These are phyloP conservation scores for Aspergillus thermomutatus DNA, from an alignment of 2,329 filamentous ascomycete genomes.

Conservation along the genomic window DNA sequence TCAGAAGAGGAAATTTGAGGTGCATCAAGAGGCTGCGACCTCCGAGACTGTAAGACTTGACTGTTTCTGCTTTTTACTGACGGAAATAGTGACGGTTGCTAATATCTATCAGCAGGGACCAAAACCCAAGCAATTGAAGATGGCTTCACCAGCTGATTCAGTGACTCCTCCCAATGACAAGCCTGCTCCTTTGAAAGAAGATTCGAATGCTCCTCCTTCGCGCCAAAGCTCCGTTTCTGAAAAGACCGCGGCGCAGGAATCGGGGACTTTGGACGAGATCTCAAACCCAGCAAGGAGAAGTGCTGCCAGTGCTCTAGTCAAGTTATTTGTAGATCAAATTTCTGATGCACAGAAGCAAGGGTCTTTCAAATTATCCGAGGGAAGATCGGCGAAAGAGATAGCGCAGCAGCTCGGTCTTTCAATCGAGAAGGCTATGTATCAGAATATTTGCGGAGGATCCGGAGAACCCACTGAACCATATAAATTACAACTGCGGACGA, in stretches of 20 bases:
- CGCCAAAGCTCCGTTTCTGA: constrained; percentile 30
- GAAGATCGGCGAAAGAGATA: constrained; percentile 60
- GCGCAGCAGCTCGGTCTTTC: constrained; percentile 70
- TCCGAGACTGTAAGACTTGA: constrained; percentile 30
- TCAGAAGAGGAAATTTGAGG: constrained; percentile 46
- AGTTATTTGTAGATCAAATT: constrained; percentile 65
- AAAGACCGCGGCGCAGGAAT: constrained; percentile 29
- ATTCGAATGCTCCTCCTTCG: constrained; percentile 24
- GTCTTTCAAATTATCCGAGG: constrained; percentile 60
- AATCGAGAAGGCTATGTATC: constrained; percentile 69
- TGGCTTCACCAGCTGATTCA: constrained; percentile 27
- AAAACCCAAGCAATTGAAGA: constrained; percentile 40
- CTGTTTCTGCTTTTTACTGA: neutral
- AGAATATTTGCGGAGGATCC: constrained; percentile 48
- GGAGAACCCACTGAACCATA: constrained; percentile 56
- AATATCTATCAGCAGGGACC: constrained; percentile 33
- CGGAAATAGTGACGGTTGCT: constrained; percentile 14
- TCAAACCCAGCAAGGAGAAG: constrained; percentile 64
- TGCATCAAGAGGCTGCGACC: constrained; percentile 27
- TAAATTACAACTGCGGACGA: constrained; percentile 65
- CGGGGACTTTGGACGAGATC: constrained; percentile 45
- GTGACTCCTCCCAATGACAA: constrained; percentile 22
- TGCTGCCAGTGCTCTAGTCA: constrained; percentile 67
- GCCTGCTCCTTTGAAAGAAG: constrained; percentile 31
- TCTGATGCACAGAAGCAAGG: constrained; percentile 64